Percentiles rank a stretch among this genome's conserved stretches.
Evolutionary conservation across 768 basidiomycete genomes (phyloP).

Genomic region (Mycena kentingensis): DNA sequence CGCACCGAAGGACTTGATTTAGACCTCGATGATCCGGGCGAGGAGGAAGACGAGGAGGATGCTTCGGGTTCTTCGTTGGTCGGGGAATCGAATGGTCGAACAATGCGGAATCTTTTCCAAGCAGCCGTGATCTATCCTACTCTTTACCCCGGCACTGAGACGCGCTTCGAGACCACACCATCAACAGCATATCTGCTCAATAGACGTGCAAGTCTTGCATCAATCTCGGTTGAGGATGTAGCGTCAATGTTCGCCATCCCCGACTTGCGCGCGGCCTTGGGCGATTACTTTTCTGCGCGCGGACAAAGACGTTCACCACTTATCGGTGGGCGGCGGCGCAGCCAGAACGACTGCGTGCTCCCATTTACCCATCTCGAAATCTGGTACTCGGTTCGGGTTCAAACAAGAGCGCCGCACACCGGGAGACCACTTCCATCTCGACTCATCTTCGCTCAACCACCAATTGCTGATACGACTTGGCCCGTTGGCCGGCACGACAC

Average conservation of each 20-base stretch:
- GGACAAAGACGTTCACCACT: neutral
- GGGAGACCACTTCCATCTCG: slow-evolving; percentile 20
- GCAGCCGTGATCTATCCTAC: slow-evolving; percentile 1
- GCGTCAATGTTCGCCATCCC: slow-evolving; percentile 26
- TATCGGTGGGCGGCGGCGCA: too few relatives aligned
- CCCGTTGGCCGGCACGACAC: too few relatives aligned
- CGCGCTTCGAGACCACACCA: slow-evolving; percentile 12
- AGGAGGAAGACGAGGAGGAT: slow-evolving; percentile 1
- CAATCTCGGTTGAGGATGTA: slow-evolving; percentile 24
- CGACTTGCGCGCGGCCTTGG: slow-evolving; percentile 30
- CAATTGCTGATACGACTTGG: too few relatives aligned
- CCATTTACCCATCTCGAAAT: slow-evolving; percentile 28
- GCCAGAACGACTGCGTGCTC: slow-evolving; percentile 4
- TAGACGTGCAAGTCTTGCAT: slow-evolving; percentile 20
- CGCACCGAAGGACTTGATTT: slow-evolving; percentile 8
- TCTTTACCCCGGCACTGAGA: slow-evolving; percentile 10
- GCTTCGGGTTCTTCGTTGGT: neutral
- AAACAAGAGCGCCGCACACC: slow-evolving; percentile 27
- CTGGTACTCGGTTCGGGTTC: slow-evolving; percentile 30
- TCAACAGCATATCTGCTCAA: too few relatives aligned
- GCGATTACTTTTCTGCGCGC: slow-evolving; percentile 19
- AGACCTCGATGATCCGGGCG: slow-evolving; percentile 7
- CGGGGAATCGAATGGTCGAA: neutral
- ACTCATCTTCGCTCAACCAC: slow-evolving; percentile 27
- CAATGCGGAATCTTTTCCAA: slow-evolving; percentile 9